These are phyloP conservation scores for Mimosa pudica DNA, from an alignment of 306 rosid species.

Conservation along the genomic window DNA sequence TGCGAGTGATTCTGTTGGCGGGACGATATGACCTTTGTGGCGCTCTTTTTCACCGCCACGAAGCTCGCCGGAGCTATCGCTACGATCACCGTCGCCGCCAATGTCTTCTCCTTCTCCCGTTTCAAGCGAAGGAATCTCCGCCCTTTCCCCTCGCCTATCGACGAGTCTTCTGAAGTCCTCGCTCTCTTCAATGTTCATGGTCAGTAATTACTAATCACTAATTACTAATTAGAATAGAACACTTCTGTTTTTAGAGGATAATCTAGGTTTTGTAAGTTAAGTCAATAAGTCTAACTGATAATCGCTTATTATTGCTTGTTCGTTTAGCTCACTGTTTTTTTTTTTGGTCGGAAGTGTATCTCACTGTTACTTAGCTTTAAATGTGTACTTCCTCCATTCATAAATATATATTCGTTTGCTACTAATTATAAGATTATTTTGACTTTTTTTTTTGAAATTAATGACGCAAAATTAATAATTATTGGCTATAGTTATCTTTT, in stretches of 20 bases:
- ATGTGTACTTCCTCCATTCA: too few relatives aligned
- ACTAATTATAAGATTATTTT: too few relatives aligned
- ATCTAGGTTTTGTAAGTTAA: background rate
- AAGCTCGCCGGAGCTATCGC: conserved; percentile 74
- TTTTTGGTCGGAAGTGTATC: too few relatives aligned
- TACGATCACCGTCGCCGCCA: conserved; percentile 71
- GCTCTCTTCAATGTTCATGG: conserved; percentile 68
- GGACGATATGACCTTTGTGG: conserved; percentile 51
- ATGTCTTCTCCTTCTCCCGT: conserved; percentile 70
- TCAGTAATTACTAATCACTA: conserved; percentile 11
- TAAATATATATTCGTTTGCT: too few relatives aligned
- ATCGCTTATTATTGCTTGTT: background rate
- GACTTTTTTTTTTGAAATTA: too few relatives aligned
- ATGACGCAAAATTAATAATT: too few relatives aligned
- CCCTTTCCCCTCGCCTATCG: conserved; percentile 72
- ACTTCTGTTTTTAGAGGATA: background rate
- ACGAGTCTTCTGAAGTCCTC: conserved; percentile 65
- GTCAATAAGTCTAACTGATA: background rate
- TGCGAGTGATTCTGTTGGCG: background rate
- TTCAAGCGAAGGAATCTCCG: conserved; percentile 67
- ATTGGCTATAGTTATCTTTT: too few relatives aligned
- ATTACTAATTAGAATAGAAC: background rate
- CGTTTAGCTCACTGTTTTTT: too few relatives aligned
- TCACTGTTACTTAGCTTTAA: too few relatives aligned
- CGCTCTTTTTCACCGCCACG: conserved; percentile 69